These are phyloP conservation scores for Phytophthora kernoviae DNA, from an alignment of 352 stramenopile genomes.

Conservation along the genomic window DNA sequence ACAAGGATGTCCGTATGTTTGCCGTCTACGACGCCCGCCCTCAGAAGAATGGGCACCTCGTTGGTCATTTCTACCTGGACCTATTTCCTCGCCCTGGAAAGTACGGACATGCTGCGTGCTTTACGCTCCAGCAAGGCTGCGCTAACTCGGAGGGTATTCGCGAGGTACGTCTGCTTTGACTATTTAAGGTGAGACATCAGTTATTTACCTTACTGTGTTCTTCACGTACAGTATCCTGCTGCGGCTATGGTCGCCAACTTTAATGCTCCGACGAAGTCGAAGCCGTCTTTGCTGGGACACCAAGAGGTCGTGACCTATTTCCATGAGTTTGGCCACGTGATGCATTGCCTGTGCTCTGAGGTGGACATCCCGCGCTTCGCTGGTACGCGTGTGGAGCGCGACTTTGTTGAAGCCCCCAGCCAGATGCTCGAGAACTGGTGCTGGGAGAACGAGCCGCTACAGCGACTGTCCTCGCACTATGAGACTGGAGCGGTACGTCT, in stretches of 20 bases:
- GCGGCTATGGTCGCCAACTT: constrained; percentile 93
- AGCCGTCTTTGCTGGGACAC: constrained; percentile 82
- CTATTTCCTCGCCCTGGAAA: constrained; percentile 87
- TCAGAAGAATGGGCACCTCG: constrained; percentile 52
- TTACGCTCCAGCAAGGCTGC: constrained; percentile 86
- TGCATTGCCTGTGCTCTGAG: constrained; percentile 90
- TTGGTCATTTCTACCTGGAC: constrained; percentile 91
- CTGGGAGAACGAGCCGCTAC: constrained; percentile 86
- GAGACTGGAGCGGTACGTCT: constrained; percentile 57
- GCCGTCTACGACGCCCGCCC: constrained; percentile 75
- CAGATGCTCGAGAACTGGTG: constrained; percentile 94
- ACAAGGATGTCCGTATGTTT: constrained; percentile 90
- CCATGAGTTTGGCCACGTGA: constrained; percentile 91
- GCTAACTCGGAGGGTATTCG: constrained; percentile 61
- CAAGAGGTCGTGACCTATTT: constrained; percentile 91
- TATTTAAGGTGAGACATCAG: not conserved
- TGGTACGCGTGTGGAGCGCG: constrained; percentile 79
- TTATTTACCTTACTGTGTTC: constrained; percentile 16
- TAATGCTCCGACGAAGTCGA: constrained; percentile 75
- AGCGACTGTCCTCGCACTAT: constrained; percentile 89
- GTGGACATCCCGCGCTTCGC: constrained; percentile 76
- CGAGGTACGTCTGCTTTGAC: constrained; percentile 32
- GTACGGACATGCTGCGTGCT: constrained; percentile 90
- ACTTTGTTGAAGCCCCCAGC: constrained; percentile 91
- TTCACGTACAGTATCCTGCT: constrained; percentile 48